Evolutionary conservation across 495 filamentous ascomycete genomes (phyloP), one percentile per base, ranked within the genome.

Genomic region (Articulospora tetracladia): DNA sequence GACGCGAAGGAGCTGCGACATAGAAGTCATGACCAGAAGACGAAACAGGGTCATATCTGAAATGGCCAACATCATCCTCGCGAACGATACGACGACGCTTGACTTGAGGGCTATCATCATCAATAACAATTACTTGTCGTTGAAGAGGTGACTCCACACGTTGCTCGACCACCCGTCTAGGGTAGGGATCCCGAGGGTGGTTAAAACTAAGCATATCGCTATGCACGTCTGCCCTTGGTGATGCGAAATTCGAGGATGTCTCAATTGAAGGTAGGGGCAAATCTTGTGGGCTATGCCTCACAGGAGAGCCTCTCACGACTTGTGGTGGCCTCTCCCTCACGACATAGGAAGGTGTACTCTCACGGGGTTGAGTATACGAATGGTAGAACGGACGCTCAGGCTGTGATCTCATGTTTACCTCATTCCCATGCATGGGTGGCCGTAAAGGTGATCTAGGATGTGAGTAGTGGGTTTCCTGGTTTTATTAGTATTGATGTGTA

Each of bases 261-360:
- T 78, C 76, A 56, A 78, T 74, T 17, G 76, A 78, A 51, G 61
- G 68, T 12, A 78, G 65, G 47, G 72, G 68, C 57, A 73, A 66
- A 36, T 78, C 76, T 58, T 73, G 71, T 1, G 72, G 66, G 53
- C 67, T 69, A 50, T 71, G 63, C 12, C 55, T 53, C 17, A 60
- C 53, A 51, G 66, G 60, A 58, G 60, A 59, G 17, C 60, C 60
- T 58, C 58, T 63, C 63, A 66, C 66, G 55, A 68, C 60, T 66
- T 64, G 59, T 62, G 63, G 52, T 55, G 57, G 61, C 50, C 50
- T 57, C 48, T 67, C 61, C 50, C 53, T 60, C 6, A 36, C 24
- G 41, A 20, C n/a, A 10, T 60, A 28, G 23, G 57, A 59, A 54
- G 54, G 46, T 53, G 50, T 48, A 23, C 50, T 26, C 46, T 41